Percentiles rank a stretch among this genome's conserved stretches.
Evolutionary conservation across 805 yeast genomes (phyloP).

Genomic region (Zygoascus tannicola): DNA sequence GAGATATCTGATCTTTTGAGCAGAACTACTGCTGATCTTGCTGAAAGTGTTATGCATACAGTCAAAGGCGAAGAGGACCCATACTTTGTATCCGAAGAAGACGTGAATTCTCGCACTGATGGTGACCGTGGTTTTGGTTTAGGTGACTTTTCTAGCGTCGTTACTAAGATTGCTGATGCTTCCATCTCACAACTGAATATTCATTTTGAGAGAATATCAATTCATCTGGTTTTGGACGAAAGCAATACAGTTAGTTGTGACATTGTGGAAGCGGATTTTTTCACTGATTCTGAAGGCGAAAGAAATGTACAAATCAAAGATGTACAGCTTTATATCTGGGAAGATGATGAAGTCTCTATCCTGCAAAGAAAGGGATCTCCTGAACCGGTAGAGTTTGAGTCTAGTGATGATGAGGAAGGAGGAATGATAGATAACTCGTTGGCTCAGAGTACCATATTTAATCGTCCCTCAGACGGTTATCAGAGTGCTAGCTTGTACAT

Average conservation of each 20-base stretch:
- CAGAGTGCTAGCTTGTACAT: slow-evolving; percentile 59
- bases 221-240: slow-evolving; percentile 17
- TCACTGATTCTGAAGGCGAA: slow-evolving; percentile 5
- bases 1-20: slow-evolving; percentile 44
- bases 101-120: slow-evolving; percentile 12
- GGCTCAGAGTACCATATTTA: slow-evolving; percentile 46
- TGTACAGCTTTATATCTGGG: slow-evolving; percentile 5
- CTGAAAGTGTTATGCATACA: slow-evolving; percentile 42
- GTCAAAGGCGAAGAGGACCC: slow-evolving; percentile 2
- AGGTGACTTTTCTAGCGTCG: slow-evolving; percentile 24
- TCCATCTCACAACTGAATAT: slow-evolving; percentile 27
- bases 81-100: slow-evolving; percentile 1
- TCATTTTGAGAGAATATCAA: slow-evolving; percentile 12
- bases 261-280: slow-evolving; percentile 1
- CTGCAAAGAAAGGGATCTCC: background rate
- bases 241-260: slow-evolving; percentile 9
- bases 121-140: slow-evolving; percentile 22
- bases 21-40: slow-evolving; percentile 67
- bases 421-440: slow-evolving; percentile 4
- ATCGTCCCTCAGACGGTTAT: slow-evolving; percentile 41
- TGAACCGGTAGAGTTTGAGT: background rate
- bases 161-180: slow-evolving; percentile 31
- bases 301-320: slow-evolving; percentile 4
- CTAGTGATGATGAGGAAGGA: background rate
- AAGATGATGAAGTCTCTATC: background rate